Base-by-base conservation (phyloP, 371 early-diverging fungal species). In the Nematocida displodere region DNA sequence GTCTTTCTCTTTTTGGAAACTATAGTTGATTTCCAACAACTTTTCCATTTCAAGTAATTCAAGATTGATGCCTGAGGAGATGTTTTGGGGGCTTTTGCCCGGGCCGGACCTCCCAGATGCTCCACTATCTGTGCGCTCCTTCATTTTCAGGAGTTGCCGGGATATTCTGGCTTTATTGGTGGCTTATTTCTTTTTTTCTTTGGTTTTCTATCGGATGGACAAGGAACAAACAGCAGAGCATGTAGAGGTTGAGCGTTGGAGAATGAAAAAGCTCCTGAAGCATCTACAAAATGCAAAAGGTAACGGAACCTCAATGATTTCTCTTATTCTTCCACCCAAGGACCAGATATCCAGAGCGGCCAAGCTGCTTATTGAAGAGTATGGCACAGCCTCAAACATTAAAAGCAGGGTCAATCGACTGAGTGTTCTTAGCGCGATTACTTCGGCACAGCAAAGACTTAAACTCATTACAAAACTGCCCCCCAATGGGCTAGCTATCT, bases 241-340 rank as follows among this genome's bases (percentile, higher is more conserved):
- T 17, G 36, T 71, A 22, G 77, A 77, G 58, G 63, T 77, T 34
- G 68, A 77, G 49, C 55, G 58, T 46, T 95, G 92, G 92, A 92
- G 92, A 87, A 89, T 93, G 86, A 93, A 93, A 87, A 91, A 91
- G 85, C 87, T 94, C 82, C 89, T 99, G 83, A 93, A 94, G 87
- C 87, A 88, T 76, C 86, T 99, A 78, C 89, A 91, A 65, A 89
- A 90, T 59, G 93, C 94, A 8, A 86, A 92, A 80, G 99, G 99
- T 78, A 96, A 95, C 82, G 99, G 98, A 64, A 99, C 99, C 4
- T 93, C 94, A 71, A 97, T 99, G 99, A 95, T 99, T 82, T 92
- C 93, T 47, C 88, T 99, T 47, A 89, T 98, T 67, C 88, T 96
- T 76, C 95, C 88, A 56, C 97, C 80, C 86, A 89, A 85, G 68